Conservation (phyloP, 495 filamentous ascomycete genomes). For the Hypoxylon fuscum region DNA sequence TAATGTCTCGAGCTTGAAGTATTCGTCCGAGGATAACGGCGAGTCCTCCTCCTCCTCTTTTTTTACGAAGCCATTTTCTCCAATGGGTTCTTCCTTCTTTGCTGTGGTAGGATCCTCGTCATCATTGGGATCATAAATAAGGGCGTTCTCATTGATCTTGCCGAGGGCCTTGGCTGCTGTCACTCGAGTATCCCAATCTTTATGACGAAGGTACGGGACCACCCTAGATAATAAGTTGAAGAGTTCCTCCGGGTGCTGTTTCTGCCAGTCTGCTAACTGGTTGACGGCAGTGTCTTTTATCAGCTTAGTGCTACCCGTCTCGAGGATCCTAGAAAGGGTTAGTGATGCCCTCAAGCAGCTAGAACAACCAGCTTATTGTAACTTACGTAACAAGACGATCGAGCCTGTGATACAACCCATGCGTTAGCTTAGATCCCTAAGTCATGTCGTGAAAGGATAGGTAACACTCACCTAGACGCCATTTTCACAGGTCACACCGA, state of each 20-base stretch:
- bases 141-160: conserved; percentile 89
- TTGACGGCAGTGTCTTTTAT: conserved; percentile 96
- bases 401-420: conserved; percentile 62
- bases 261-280: conserved; percentile 96
- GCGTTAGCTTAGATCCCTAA: conserved; percentile 27
- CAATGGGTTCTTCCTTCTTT: conserved; percentile 60
- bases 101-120: conserved; percentile 49
- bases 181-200: conserved; percentile 93
- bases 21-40: conserved; percentile 57
- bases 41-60: conserved; percentile 60
- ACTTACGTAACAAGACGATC: conserved; percentile 95
- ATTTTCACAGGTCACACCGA: conserved; percentile 53
- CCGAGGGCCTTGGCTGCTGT: conserved; percentile 93
- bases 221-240: conserved; percentile 98
- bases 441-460: conserved; percentile 7
- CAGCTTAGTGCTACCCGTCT: conserved; percentile 92
- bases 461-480: conserved; percentile 61
- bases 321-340: conserved; percentile 74
- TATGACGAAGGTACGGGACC: conserved; percentile 88
- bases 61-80: conserved; percentile 53
- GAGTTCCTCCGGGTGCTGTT: conserved; percentile 94
- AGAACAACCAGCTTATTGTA: no score
- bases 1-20: conserved; percentile 75
- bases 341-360: conserved; percentile 27
- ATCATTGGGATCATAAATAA: conserved; percentile 87